Percentiles rank a stretch among this genome's conserved stretches.
Conservation (phyloP, 2,329 filamentous ascomycete species). For the Trichoderma sp. region DNA sequence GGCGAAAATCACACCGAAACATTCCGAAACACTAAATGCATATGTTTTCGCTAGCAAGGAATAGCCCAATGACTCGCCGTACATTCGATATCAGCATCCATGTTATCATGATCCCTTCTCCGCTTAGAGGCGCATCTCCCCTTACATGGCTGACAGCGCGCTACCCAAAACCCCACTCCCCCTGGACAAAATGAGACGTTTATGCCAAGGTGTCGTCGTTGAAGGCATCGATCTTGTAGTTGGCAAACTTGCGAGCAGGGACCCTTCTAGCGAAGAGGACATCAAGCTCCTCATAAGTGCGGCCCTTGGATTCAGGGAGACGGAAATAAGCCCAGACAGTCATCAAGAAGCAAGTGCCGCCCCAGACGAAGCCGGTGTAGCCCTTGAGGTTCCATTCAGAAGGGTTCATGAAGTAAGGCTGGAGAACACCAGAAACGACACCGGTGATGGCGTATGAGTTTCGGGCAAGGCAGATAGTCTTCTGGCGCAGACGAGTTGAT, state of each 20-base stretch:
- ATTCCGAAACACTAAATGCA: not conserved
- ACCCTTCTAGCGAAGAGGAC: conserved; percentile 33
- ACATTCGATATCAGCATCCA: not conserved
- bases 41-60: not conserved
- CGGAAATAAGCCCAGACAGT: conserved; percentile 49
- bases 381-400: conserved; percentile 48
- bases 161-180: not conserved
- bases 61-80: not conserved
- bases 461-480: conserved; percentile 53
- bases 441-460: conserved; percentile 43
- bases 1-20: not conserved
- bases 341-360: conserved; percentile 46
- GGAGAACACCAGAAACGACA: conserved; percentile 49
- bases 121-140: not conserved
- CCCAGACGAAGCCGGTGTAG: conserved; percentile 47
- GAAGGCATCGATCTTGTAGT: conserved; percentile 19
- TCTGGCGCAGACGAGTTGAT: conserved; percentile 51
- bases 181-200: not conserved
- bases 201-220: not conserved
- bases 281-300: conserved; percentile 43
- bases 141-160: not conserved
- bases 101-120: not conserved
- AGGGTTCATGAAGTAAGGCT: conserved; percentile 47
- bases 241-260: conserved; percentile 33
- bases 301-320: conserved; percentile 52